A percentile compares a stretch with the other conserved stretches of the same genome.
Evolutionary conservation across 371 early-diverging fungal genomes (phyloP).

Genomic region (Syncephalastrum racemosum): DNA sequence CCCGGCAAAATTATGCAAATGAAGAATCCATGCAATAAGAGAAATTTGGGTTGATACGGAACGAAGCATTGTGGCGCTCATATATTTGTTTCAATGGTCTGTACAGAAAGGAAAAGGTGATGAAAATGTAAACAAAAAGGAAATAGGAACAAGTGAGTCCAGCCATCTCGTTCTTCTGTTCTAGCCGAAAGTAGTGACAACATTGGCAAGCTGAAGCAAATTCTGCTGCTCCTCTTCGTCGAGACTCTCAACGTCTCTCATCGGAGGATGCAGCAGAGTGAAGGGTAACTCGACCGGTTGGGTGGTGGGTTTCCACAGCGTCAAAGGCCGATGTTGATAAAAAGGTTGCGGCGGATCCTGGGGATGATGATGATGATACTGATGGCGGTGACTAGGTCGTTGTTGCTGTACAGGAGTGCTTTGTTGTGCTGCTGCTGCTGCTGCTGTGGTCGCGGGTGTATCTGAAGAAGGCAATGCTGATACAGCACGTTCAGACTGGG

Average conservation of each 20-base stretch:
- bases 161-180: conserved; percentile 3
- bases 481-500: background rate
- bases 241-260: conserved; percentile 7
- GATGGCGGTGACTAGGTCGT: background rate
- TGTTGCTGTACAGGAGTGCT: background rate
- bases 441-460: conserved; percentile 1
- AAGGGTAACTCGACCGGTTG: conserved; percentile 17
- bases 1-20: no score
- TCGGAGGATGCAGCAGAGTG: conserved; percentile 34
- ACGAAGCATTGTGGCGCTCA: no score
- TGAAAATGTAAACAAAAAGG: background rate
- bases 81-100: no score
- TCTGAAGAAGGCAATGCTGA: background rate
- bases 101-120: no score
- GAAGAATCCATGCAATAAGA: no score
- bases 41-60: no score
- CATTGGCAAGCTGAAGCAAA: conserved; percentile 37
- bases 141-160: background rate
- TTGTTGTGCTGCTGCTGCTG: conserved; percentile 6
- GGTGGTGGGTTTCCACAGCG: conserved; percentile 15
- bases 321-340: conserved; percentile 36
- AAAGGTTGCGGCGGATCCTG: conserved; percentile 8
- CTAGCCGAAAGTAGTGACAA: conserved; percentile 48
- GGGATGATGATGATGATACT: conserved; percentile 10
- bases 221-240: conserved; percentile 14